phyloP scores from a whole-genome alignment of 495 filamentous ascomycete genomes.

The Cudoniella acicularis region DNA sequence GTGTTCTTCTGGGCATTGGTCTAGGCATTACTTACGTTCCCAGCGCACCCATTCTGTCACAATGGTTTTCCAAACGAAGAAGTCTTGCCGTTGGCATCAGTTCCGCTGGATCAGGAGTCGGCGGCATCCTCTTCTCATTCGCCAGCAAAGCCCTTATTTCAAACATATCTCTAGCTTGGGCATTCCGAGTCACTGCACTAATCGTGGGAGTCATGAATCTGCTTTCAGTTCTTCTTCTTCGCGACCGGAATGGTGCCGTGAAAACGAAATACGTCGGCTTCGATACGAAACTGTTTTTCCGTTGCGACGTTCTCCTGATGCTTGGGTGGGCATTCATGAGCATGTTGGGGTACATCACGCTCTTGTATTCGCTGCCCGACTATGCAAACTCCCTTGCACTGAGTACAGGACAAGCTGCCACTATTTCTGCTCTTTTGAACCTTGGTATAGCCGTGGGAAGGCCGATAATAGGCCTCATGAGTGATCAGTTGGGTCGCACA shows the following conservation, averaged over 20 bases:
- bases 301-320: constrained; percentile 58
- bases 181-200: not conserved
- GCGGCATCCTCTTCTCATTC: constrained; percentile 60
- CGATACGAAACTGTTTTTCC: constrained; percentile 55
- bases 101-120: constrained; percentile 68
- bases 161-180: not conserved
- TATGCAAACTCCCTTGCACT: constrained; percentile 43
- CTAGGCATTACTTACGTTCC: constrained; percentile 75
- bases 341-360: constrained; percentile 66
- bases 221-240: not conserved
- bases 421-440: not conserved
- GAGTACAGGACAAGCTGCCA: not conserved
- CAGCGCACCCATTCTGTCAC: constrained; percentile 68
- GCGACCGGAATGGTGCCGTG: not conserved
- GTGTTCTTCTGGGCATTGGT: constrained; percentile 68
- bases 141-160: constrained; percentile 24
- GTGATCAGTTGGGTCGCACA: not conserved
- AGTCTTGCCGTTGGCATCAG: constrained; percentile 70
- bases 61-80: constrained; percentile 71
- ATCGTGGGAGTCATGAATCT: not conserved
- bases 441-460: not conserved
- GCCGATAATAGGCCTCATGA: not conserved
- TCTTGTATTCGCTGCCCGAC: constrained; percentile 67
- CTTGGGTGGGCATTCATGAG: constrained; percentile 65
- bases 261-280: constrained; percentile 32